Conservation (phyloP, 495 filamentous ascomycete genomes). For the Friedmanniomyces simplex region DNA sequence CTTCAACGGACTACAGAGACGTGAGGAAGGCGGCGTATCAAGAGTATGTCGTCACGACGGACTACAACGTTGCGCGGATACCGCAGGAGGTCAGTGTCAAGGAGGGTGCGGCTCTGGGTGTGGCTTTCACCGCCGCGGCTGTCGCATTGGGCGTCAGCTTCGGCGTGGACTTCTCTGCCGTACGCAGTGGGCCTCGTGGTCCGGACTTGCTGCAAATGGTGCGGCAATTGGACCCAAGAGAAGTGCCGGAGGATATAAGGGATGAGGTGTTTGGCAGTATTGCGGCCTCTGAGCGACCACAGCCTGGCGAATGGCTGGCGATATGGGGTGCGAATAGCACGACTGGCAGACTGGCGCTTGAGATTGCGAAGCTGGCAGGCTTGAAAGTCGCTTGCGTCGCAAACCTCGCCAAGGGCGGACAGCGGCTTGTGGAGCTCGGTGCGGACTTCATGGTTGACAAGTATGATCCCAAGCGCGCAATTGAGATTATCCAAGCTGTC, state of each 20-base stretch:
- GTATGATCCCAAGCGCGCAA: slow-evolving; percentile 46
- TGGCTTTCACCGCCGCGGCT: slow-evolving; percentile 52
- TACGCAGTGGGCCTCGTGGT: slow-evolving; percentile 32
- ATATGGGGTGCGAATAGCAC: slow-evolving; percentile 61
- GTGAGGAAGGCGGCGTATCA: slow-evolving; percentile 59
- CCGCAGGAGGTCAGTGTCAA: slow-evolving; percentile 39
- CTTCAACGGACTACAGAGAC: slow-evolving; percentile 61
- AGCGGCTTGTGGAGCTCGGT: slow-evolving; percentile 40
- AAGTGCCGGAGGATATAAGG: slow-evolving; percentile 43
- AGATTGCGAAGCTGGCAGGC: slow-evolving; percentile 50
- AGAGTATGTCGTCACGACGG: slow-evolving; percentile 52
- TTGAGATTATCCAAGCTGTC: slow-evolving; percentile 48
- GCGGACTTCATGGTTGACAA: slow-evolving; percentile 54
- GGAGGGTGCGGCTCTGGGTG: slow-evolving; percentile 49
- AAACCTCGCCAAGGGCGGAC: slow-evolving; percentile 49
- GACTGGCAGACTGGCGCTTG: slow-evolving; percentile 48
- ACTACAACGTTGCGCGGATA: slow-evolving; percentile 52
- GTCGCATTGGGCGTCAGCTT: slow-evolving; percentile 46
- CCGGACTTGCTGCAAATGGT: slow-evolving; percentile 44
- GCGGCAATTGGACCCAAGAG: slow-evolving; percentile 27
- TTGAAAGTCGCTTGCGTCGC: slow-evolving; percentile 48
- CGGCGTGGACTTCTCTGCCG: slow-evolving; percentile 44
- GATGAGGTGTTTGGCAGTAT: slow-evolving; percentile 43
- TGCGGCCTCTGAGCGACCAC: slow-evolving; percentile 34
- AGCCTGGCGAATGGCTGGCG: slow-evolving; percentile 51